Evolutionary conservation across 1,139 yeast species (phyloP).

Genomic region (Hemisphaericaspora xylofermentans): DNA sequence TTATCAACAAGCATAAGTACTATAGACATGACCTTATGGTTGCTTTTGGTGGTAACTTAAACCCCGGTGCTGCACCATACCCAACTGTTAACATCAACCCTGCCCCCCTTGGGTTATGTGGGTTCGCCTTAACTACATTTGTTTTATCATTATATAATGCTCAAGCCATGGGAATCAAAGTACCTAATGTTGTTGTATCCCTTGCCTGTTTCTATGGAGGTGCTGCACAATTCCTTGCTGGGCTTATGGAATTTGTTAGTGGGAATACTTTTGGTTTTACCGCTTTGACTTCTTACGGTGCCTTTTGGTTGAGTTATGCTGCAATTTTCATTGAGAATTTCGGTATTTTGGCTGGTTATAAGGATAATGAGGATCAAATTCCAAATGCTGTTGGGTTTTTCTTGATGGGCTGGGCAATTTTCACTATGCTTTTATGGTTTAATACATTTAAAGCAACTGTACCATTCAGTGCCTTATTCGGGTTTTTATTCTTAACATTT

Average conservation of each 20-base stretch:
- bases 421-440: constrained; percentile 38
- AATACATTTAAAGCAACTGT: constrained; percentile 45
- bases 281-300: constrained; percentile 43
- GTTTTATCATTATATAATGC: constrained; percentile 44
- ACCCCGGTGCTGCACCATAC: constrained; percentile 30
- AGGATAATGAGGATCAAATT: constrained; percentile 31
- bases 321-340: constrained; percentile 31
- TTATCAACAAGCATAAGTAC: constrained; percentile 31
- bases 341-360: constrained; percentile 63
- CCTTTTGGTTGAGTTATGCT: constrained; percentile 41
- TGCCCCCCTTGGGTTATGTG: constrained; percentile 58
- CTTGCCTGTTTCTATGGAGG: constrained; percentile 48
- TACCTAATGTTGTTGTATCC: constrained; percentile 43
- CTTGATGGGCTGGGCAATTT: constrained; percentile 45
- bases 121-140: constrained; percentile 51
- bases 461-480: constrained; percentile 36
- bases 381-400: constrained; percentile 40
- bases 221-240: constrained; percentile 46
- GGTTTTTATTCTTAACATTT: constrained; percentile 36
- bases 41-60: constrained; percentile 39
- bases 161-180: constrained; percentile 37
- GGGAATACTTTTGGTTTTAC: constrained; percentile 43
- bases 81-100: constrained; percentile 43
- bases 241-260: constrained; percentile 47
- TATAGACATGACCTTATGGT: constrained; percentile 32